Percentiles rank a stretch among this genome's conserved stretches.
These are phyloP conservation scores for Candida yuanshanica DNA, from an alignment of 805 yeast species.

Conservation along the genomic window DNA sequence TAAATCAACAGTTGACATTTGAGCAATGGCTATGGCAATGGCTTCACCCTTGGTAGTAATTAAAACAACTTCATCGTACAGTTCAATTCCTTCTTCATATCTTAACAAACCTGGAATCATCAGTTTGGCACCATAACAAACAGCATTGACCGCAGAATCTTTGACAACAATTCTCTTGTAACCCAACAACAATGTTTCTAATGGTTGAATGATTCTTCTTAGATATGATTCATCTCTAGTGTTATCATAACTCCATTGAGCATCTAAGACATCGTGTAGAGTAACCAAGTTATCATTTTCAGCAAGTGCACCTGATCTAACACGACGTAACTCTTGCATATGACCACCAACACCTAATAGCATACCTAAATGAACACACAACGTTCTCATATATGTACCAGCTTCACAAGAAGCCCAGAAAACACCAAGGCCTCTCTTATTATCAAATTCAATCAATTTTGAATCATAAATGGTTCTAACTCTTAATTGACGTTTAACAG, in stretches of 20 bases:
- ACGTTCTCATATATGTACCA: conserved; percentile 98
- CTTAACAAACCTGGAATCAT: conserved; percentile 98
- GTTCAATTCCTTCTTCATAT: conserved; percentile 95
- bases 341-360: conserved; percentile 98
- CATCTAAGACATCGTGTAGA: conserved; percentile 94
- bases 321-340: conserved; percentile 99
- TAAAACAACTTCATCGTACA: conserved; percentile 94
- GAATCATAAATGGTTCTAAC: conserved; percentile 97
- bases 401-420: conserved; percentile 99
- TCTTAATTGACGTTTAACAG: conserved; percentile 98
- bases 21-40: conserved; percentile 96
- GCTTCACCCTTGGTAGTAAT: conserved; percentile 99
- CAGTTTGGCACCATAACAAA: conserved; percentile 97
- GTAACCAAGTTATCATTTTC: conserved; percentile 92
- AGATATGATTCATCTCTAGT: conserved; percentile 94
- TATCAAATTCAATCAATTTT: conserved; percentile 91
- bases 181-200: conserved; percentile 88
- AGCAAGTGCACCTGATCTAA: conserved; percentile 91
- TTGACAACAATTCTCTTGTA: conserved; percentile 95
- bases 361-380: conserved; percentile 99
- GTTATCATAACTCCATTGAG: conserved; percentile 96
- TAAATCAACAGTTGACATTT: conserved; percentile 96
- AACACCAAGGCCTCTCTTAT: conserved; percentile 93
- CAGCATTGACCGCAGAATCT: conserved; percentile 95
- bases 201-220: conserved; percentile 89